phyloP scores from a whole-genome alignment of 2,329 filamentous ascomycete species.

The Aureobasidium leucospermi region DNA sequence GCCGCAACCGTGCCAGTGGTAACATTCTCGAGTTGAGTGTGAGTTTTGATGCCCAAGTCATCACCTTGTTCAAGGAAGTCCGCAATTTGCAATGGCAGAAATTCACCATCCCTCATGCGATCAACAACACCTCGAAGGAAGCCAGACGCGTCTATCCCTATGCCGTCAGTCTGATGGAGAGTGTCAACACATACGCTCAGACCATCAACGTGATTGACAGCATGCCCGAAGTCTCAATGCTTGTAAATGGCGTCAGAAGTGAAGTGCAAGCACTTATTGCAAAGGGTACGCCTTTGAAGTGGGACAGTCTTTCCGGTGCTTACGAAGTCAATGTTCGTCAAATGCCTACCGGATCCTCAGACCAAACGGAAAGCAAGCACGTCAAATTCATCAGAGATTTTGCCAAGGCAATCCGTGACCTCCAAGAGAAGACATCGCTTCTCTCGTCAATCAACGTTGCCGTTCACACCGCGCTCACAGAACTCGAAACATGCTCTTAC shows the following conservation, averaged over 20 bases:
- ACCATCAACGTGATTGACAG: conserved; percentile 75
- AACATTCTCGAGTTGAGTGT: conserved; percentile 82
- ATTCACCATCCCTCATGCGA: conserved; percentile 86
- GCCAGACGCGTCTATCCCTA: conserved; percentile 98
- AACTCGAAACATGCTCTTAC: conserved; percentile 80
- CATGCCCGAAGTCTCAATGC: conserved; percentile 79
- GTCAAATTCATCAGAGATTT: conserved; percentile 96
- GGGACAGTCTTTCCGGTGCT: conserved; percentile 96
- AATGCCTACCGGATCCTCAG: conserved; percentile 47
- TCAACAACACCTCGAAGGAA: conserved; percentile 94
- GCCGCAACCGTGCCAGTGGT: conserved; percentile 79
- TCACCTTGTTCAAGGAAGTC: conserved; percentile 97
- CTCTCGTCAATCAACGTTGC: conserved; percentile 73
- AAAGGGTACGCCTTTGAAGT: conserved; percentile 84
- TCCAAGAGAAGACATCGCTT: conserved; percentile 80
- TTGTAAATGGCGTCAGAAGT: conserved; percentile 86
- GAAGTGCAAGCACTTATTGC: conserved; percentile 76
- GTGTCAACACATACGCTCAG: conserved; percentile 86
- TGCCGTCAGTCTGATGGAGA: conserved; percentile 97
- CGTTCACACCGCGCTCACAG: conserved; percentile 71
- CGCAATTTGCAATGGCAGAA: conserved; percentile 93
- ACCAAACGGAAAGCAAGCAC: conserved; percentile 77
- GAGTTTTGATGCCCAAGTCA: conserved; percentile 96
- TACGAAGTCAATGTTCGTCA: conserved; percentile 82
- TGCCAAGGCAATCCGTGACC: conserved; percentile 72